Percentiles rank a stretch among this genome's conserved stretches.
Evolutionary conservation across 805 yeast genomes (phyloP).

Genomic region (Candida railenensis): DNA sequence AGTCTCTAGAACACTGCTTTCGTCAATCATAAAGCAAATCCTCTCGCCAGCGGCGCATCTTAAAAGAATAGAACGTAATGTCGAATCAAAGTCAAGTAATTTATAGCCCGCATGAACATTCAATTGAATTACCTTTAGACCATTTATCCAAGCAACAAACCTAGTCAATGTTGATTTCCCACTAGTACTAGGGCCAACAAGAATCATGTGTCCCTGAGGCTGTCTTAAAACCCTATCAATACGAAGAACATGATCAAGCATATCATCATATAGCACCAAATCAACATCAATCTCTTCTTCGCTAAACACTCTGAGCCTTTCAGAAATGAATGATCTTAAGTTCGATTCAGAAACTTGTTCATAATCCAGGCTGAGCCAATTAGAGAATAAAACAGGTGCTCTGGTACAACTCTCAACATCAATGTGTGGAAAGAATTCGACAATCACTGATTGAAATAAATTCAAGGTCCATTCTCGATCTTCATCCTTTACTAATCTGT

Average conservation of each 20-base stretch:
- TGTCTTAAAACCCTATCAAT: slow-evolving; percentile 81
- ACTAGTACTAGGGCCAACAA: slow-evolving; percentile 79
- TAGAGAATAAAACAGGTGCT: slow-evolving; percentile 64
- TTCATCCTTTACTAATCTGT: slow-evolving; percentile 51
- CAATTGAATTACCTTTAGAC: slow-evolving; percentile 60
- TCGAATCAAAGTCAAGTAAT: slow-evolving; percentile 64
- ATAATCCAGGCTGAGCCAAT: slow-evolving; percentile 71
- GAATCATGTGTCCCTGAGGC: slow-evolving; percentile 85
- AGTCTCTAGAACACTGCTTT: slow-evolving; percentile 71
- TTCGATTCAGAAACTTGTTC: slow-evolving; percentile 48
- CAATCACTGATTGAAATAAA: slow-evolving; percentile 29
- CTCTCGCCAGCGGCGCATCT: slow-evolving; percentile 52
- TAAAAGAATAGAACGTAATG: slow-evolving; percentile 53
- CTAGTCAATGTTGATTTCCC: slow-evolving; percentile 76
- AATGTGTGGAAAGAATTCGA: slow-evolving; percentile 45
- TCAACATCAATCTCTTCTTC: slow-evolving; percentile 73
- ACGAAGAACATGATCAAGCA: slow-evolving; percentile 71
- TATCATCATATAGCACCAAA: slow-evolving; percentile 63
- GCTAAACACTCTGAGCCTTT: slow-evolving; percentile 65
- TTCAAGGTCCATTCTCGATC: slow-evolving; percentile 53
- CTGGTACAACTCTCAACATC: slow-evolving; percentile 33
- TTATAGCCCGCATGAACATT: slow-evolving; percentile 53
- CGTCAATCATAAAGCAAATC: slow-evolving; percentile 75
- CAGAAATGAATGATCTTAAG: slow-evolving; percentile 54
- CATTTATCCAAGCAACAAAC: slow-evolving; percentile 93